phyloP scores from a whole-genome alignment of 2,329 filamentous ascomycete genomes.

The Monilinia polystroma region DNA sequence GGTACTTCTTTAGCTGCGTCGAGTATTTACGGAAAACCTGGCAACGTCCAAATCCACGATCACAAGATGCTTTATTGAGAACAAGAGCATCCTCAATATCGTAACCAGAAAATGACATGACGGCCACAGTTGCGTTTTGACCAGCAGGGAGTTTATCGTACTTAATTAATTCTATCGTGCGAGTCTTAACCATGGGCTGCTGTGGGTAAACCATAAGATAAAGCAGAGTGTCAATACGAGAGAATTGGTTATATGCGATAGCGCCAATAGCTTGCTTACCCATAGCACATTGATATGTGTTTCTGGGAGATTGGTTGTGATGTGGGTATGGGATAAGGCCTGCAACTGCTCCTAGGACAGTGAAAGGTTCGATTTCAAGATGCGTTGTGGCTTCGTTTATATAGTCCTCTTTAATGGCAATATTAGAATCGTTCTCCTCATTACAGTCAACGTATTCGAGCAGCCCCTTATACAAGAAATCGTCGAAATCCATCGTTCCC shows the following conservation, averaged over 20 bases:
- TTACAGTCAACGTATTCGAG: conserved; percentile 98
- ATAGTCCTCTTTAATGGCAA: conserved; percentile 84
- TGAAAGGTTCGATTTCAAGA: conserved; percentile 97
- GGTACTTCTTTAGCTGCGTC: conserved; percentile 82
- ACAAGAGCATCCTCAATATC: conserved; percentile 99
- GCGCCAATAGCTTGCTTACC: conserved; percentile 99
- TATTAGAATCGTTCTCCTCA: conserved; percentile 94
- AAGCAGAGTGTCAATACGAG: conserved; percentile 90
- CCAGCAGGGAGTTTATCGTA: conserved; percentile 97
- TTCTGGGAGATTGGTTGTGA: conserved; percentile 97
- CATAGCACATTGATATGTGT: conserved; percentile 99
- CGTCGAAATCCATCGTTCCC: conserved; percentile 86
- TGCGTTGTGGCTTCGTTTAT: conserved; percentile 85
- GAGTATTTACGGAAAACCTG: conserved; percentile 97
- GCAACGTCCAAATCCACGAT: conserved; percentile 92
- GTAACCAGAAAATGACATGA: conserved; percentile 99
- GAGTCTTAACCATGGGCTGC: conserved; percentile 93
- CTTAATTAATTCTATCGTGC: conserved; percentile 93
- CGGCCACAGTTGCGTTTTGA: conserved; percentile 94
- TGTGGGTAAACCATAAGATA: conserved; percentile 98
- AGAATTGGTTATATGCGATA: conserved; percentile 97
- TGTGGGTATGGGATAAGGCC: conserved; percentile 97
- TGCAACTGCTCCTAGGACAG: conserved; percentile 90
- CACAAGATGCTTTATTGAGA: conserved; percentile 91
- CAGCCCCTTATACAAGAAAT: conserved; percentile 84